Evolutionary conservation across 495 filamentous ascomycete genomes (phyloP).

Genomic region (Bombardia bombarda): DNA sequence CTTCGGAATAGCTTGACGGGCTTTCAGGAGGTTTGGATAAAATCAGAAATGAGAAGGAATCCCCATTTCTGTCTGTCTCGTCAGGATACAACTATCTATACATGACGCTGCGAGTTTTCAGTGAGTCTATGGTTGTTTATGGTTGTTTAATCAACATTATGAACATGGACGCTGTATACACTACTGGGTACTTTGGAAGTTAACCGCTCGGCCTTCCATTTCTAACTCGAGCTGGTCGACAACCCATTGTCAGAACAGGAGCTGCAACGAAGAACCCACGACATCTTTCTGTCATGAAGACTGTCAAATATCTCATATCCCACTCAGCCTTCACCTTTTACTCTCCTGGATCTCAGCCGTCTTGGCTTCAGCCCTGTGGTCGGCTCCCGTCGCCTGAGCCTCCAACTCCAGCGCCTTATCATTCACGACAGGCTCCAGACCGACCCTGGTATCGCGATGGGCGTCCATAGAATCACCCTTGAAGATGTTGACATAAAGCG

Average conservation of each 20-base stretch:
- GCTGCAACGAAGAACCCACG: background rate
- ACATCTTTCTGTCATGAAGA: too few species aligned
- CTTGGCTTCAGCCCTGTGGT: background rate
- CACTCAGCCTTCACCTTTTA: background rate
- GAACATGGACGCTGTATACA: too few species aligned
- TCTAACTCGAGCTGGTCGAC: background rate
- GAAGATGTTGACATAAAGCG: constrained; percentile 40
- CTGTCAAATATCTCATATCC: background rate
- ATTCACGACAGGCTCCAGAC: constrained; percentile 11
- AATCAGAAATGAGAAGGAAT: too few species aligned
- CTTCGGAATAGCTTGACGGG: too few species aligned
- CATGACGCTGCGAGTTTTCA: too few species aligned
- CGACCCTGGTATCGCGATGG: constrained; percentile 34
- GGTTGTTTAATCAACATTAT: too few species aligned
- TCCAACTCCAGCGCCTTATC: constrained; percentile 15
- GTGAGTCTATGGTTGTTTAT: too few species aligned
- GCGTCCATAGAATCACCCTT: constrained; percentile 39
- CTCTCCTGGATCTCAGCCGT: background rate
- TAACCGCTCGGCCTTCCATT: constrained; percentile 2
- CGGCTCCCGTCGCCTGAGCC: constrained; percentile 4
- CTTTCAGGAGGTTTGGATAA: too few species aligned
- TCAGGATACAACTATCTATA: too few species aligned
- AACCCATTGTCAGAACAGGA: background rate
- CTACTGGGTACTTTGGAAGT: background rate
- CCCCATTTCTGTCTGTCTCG: too few species aligned